Base-by-base conservation (phyloP, 2,329 filamentous ascomycete genomes). In the Penicillium paneum region DNA sequence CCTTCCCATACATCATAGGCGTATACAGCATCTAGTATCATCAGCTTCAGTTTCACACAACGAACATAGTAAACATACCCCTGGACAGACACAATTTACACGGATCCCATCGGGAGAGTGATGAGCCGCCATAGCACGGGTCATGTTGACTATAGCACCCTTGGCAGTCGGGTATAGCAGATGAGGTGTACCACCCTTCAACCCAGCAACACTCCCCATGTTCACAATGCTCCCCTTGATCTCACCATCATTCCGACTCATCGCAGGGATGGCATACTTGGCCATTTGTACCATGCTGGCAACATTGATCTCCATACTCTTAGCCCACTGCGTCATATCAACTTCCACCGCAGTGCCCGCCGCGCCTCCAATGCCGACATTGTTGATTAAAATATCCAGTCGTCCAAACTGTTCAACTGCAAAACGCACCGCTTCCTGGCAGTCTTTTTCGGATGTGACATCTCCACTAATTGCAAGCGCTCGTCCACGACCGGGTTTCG, bases 251-350 rank as follows among this genome's bases (percentile, higher is more conserved):
- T 86, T 85, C 52, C 74, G 76, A 24, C 60, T 58, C 84, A 88
- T 88, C 3, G 73, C 79, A 0, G 84, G 85, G 29, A 88, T 79
- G 0, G 79, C 79, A 60, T 82, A 80, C 62, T 86, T 85, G 17
- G 76, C 74, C 83, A 88, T 87, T 51, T 81, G 74, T 29, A 87
- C 80, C 84, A 88, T 88, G 61, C 81, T 84, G 5, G 78, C 79
- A 4, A 88, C 82, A 62, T 88, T 88, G 43, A 87, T 72, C 41
- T 84, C 77, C 51, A 88, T 75, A 0, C 79, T 78, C 47, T 75
- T 76, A 0, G 79, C 74, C 83, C 83, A 89, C 11, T 76, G 74
- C 0, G 68, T 76, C 75, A 85, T 80, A 61, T 87, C 82, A 0
- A 87, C 80, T 0, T 84, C 80, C 1, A 83, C 75, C 0, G 84